Evolutionary conservation across 768 basidiomycete genomes (phyloP).

Genomic region (Suillus plorans): DNA sequence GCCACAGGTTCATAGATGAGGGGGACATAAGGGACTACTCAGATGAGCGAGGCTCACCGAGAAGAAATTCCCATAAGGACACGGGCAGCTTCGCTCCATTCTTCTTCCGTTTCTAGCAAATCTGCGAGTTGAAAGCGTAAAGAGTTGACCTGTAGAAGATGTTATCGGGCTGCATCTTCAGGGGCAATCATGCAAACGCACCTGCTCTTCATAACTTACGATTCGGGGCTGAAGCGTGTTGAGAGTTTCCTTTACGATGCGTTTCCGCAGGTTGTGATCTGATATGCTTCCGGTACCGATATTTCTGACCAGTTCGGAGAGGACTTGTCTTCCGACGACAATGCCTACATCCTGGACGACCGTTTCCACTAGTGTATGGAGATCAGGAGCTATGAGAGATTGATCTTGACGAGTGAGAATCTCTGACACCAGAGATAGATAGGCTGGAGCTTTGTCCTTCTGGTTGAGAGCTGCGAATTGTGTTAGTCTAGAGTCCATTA

Average conservation of each 20-base stretch:
- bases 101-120: conserved; percentile 84
- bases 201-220: conserved; percentile 96
- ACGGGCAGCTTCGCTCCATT: conserved; percentile 90
- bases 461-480: conserved; percentile 66
- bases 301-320: conserved; percentile 78
- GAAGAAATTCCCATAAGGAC: conserved; percentile 87
- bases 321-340: conserved; percentile 85
- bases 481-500: conserved; percentile 67
- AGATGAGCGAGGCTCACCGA: conserved; percentile 74
- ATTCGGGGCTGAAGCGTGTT: conserved; percentile 70
- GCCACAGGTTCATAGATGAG: conserved; percentile 11
- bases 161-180: conserved; percentile 7
- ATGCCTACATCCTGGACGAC: conserved; percentile 80
- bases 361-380: conserved; percentile 74
- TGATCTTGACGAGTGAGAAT: conserved; percentile 55
- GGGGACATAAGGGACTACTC: neutral
- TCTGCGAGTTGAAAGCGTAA: conserved; percentile 90
- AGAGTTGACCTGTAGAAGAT: conserved; percentile 62
- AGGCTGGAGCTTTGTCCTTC: conserved; percentile 83
- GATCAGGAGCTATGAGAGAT: conserved; percentile 46
- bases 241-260: conserved; percentile 75
- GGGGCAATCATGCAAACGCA: conserved; percentile 34
- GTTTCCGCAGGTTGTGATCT: conserved; percentile 59
- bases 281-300: conserved; percentile 57
- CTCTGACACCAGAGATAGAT: conserved; percentile 65